Evolutionary conservation across 73 alveolate species (phyloP).

Genomic region (Tetrahymena elliotti): DNA sequence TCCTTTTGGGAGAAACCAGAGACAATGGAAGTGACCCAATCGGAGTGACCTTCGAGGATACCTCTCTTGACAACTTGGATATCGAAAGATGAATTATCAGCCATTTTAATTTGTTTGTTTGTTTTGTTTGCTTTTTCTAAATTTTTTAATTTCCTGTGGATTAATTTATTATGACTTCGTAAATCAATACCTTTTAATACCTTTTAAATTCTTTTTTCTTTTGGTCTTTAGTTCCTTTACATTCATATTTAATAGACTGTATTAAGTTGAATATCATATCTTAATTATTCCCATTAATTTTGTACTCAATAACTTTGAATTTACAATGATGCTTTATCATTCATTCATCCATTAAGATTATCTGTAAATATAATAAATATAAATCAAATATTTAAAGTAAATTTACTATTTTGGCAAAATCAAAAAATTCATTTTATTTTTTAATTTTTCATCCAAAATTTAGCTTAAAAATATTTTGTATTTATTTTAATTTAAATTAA

Average conservation of each 20-base stretch:
- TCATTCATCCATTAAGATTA: not conserved
- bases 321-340: not conserved
- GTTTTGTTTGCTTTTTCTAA: not conserved
- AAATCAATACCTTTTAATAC: not conserved
- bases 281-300: not conserved
- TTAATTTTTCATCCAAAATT: too few species aligned
- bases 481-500: too few species aligned
- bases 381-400: too few species aligned
- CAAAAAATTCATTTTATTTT: not conserved
- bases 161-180: not conserved
- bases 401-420: not conserved
- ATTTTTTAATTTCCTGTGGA: not conserved
- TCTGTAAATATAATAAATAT: not conserved
- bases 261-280: not conserved
- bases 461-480: too few species aligned
- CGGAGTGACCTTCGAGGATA: conserved; percentile 30
- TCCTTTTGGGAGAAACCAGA: conserved; percentile 34
- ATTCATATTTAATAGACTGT: not conserved
- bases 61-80: conserved; percentile 15
- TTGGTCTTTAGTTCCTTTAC: not conserved
- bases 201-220: not conserved
- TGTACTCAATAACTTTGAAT: not conserved
- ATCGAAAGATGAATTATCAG: not conserved
- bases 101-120: not conserved
- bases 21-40: conserved; percentile 40